These are phyloP conservation scores for Macrocybe gigantea DNA, from an alignment of 768 basidiomycete species.

Conservation along the genomic window DNA sequence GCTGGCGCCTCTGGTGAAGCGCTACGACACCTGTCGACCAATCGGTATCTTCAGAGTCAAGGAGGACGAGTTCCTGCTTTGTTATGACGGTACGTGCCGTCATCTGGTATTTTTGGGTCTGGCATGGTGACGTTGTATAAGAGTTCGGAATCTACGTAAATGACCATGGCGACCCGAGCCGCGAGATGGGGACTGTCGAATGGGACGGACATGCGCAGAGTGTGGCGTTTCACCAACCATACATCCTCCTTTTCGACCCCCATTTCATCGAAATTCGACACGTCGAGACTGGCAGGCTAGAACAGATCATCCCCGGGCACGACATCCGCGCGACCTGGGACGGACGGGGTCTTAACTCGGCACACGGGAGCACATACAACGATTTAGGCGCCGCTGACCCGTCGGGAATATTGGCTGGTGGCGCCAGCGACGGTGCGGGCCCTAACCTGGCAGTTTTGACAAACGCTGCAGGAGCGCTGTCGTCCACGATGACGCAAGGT, in stretches of 20 bases:
- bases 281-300: slow-evolving; percentile 71
- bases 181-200: slow-evolving; percentile 68
- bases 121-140: slow-evolving; percentile 20
- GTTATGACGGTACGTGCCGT: slow-evolving; percentile 67
- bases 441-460: too few species aligned
- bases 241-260: slow-evolving; percentile 81
- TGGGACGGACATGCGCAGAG: slow-evolving; percentile 93
- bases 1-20: slow-evolving; percentile 65
- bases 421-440: too few species aligned
- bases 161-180: slow-evolving; percentile 84
- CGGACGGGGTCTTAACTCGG: slow-evolving; percentile 55
- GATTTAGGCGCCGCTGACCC: too few species aligned
- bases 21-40: slow-evolving; percentile 76
- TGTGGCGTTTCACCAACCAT: slow-evolving; percentile 86
- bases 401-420: too few species aligned
- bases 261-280: slow-evolving; percentile 91
- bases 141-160: slow-evolving; percentile 93
- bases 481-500: slow-evolving; percentile 52
- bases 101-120: not conserved
- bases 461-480: slow-evolving; percentile 26
- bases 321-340: slow-evolving; percentile 90
- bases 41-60: slow-evolving; percentile 86
- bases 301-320: slow-evolving; percentile 76
- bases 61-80: slow-evolving; percentile 85
- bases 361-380: slow-evolving; percentile 45